These are phyloP conservation scores for Pseudonitzschia multistriata DNA, from an alignment of 108 stramenopile species.

Conservation along the genomic window DNA sequence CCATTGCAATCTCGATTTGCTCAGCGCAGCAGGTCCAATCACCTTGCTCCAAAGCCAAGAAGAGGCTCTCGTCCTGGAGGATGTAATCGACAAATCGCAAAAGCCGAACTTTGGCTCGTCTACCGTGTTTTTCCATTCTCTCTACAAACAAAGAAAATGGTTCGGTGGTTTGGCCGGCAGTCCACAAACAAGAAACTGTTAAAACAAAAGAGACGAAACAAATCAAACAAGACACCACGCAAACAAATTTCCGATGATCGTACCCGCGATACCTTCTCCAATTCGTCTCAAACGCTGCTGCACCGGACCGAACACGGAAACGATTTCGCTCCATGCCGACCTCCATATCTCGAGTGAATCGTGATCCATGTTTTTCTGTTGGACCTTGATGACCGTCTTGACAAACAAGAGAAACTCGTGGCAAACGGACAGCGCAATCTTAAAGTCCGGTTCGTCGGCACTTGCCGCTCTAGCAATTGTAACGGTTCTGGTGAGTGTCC, in stretches of 20 bases:
- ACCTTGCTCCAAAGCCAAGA: slow-evolving; percentile 70
- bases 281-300: slow-evolving; percentile 65
- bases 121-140: slow-evolving; percentile 71
- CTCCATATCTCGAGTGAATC: slow-evolving; percentile 64
- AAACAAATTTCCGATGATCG: background rate
- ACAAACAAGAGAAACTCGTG: slow-evolving; percentile 73
- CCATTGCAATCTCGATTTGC: slow-evolving; percentile 64
- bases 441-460: slow-evolving; percentile 65
- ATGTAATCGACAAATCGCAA: slow-evolving; percentile 72
- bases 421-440: slow-evolving; percentile 61
- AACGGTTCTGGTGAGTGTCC: slow-evolving; percentile 58
- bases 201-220: background rate
- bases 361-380: slow-evolving; percentile 63
- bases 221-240: background rate
- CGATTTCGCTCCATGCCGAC: slow-evolving; percentile 60
- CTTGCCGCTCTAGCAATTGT: slow-evolving; percentile 61
- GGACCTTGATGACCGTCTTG: slow-evolving; percentile 63
- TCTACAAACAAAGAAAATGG: slow-evolving; percentile 5
- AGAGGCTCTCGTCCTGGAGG: slow-evolving; percentile 62
- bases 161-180: background rate
- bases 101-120: slow-evolving; percentile 60
- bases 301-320: slow-evolving; percentile 70
- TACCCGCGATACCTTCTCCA: slow-evolving; percentile 57
- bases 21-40: slow-evolving; percentile 61
- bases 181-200: background rate